A percentile compares a stretch with the other conserved stretches of the same genome.
These are phyloP conservation scores for Pseudozyma thailandica DNA, from an alignment of 1,284 basidiomycete species.

Conservation along the genomic window DNA sequence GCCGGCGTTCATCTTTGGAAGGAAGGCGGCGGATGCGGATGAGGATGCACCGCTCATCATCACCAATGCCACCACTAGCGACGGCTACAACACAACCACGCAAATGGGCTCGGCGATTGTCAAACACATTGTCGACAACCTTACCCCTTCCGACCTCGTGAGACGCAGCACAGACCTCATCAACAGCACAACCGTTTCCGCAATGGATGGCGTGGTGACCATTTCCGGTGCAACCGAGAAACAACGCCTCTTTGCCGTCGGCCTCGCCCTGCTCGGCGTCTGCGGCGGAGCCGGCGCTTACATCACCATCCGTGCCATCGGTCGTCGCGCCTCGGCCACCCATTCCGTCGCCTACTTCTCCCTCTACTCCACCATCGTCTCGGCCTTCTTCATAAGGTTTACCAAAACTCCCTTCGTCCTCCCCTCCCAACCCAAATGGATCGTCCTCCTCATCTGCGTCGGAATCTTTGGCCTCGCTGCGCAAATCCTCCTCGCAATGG, in stretches of 20 bases:
- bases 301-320: constrained; percentile 77
- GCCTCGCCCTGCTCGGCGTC: constrained; percentile 74
- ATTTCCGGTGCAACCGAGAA: constrained; percentile 65
- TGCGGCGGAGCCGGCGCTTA: constrained; percentile 75
- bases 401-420: constrained; percentile 43
- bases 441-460: constrained; percentile 48
- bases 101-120: constrained; percentile 13
- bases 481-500: constrained; percentile 52
- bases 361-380: constrained; percentile 74
- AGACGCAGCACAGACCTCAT: neutral
- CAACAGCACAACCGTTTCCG: constrained; percentile 5
- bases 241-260: constrained; percentile 73
- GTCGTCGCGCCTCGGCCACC: constrained; percentile 78
- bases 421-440: constrained; percentile 36
- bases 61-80: constrained; percentile 2
- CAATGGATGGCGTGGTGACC: constrained; percentile 1
- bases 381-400: constrained; percentile 67
- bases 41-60: constrained; percentile 17
- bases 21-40: constrained; percentile 34
- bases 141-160: constrained; percentile 9
- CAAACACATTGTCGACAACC: constrained; percentile 27
- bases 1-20: constrained; percentile 50
- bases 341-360: constrained; percentile 80
- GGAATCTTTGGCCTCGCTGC: constrained; percentile 54
- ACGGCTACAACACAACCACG: constrained; percentile 7